phyloP scores from a whole-genome alignment of 2,329 filamentous ascomycete species.

The Neopestalotiopsis sp. region DNA sequence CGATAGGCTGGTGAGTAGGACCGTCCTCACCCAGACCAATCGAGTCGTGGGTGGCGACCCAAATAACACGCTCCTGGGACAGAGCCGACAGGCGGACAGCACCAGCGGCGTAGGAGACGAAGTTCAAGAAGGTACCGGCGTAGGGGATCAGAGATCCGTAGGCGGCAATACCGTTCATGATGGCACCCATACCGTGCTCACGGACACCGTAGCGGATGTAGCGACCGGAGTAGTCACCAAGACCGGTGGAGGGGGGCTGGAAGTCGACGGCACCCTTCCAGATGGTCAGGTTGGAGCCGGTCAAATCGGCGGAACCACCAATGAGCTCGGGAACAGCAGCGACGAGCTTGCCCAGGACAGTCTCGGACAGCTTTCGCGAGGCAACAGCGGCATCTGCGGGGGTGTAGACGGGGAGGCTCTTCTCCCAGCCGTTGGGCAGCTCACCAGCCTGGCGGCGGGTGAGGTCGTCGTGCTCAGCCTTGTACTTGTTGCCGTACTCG shows the following conservation, averaged over 20 bases:
- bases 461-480: constrained; percentile 80
- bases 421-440: constrained; percentile 96
- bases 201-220: constrained; percentile 93
- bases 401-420: constrained; percentile 89
- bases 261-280: constrained; percentile 98
- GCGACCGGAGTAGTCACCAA: constrained; percentile 89
- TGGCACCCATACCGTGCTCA: constrained; percentile 90
- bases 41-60: constrained; percentile 97
- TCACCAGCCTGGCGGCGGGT: constrained; percentile 78
- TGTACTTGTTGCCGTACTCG: constrained; percentile 82
- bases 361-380: constrained; percentile 95
- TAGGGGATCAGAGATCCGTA: constrained; percentile 96
- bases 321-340: constrained; percentile 84
- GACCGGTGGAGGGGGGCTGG: constrained; percentile 84
- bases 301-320: constrained; percentile 96
- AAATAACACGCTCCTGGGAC: constrained; percentile 89
- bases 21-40: constrained; percentile 99
- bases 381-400: constrained; percentile 83
- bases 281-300: constrained; percentile 96
- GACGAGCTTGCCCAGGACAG: constrained; percentile 88
- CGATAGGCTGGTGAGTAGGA: constrained; percentile 98
- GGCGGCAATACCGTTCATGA: constrained; percentile 93
- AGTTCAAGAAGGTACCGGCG: constrained; percentile 98
- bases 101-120: constrained; percentile 96
- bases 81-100: constrained; percentile 92